These are phyloP conservation scores for Effrenium voratum DNA, from an alignment of 73 alveolate genomes.

Conservation along the genomic window DNA sequence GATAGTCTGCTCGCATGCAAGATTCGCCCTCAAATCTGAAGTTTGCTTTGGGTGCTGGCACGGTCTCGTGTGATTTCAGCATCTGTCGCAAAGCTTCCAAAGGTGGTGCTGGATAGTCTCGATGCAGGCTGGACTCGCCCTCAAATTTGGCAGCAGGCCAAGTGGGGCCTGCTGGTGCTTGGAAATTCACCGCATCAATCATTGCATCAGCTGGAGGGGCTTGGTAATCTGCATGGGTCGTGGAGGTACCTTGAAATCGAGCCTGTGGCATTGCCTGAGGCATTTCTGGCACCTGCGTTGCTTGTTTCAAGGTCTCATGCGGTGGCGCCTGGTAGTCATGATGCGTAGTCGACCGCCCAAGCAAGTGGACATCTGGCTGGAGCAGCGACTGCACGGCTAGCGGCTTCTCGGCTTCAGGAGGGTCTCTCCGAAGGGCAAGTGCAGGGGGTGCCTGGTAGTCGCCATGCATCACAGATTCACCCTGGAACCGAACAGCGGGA, in stretches of 20 bases:
- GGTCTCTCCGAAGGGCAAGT: not conserved
- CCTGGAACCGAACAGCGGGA: too few species aligned
- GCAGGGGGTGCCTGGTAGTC: not conserved
- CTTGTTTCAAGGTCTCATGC: not conserved
- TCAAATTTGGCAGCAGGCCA: conserved; percentile 5
- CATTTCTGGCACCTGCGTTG: not conserved
- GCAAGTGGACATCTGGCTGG: not conserved
- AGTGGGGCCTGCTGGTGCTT: not conserved
- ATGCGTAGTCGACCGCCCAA: not conserved
- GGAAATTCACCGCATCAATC: not conserved
- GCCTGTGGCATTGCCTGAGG: not conserved
- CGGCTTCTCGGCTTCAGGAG: not conserved
- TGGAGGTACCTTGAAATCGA: conserved; percentile 34
- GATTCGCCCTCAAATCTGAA: not conserved
- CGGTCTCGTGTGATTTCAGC: not conserved
- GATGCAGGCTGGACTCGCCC: conserved; percentile 64
- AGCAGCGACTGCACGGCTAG: not conserved
- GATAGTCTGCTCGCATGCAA: not conserved
- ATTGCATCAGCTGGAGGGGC: conserved; percentile 26
- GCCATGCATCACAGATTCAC: not conserved
- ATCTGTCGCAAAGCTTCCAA: not conserved
- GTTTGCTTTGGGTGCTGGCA: too few species aligned
- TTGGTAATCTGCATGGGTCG: conserved; percentile 35
- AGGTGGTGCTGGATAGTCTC: conserved; percentile 21
- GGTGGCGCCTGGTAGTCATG: conserved; percentile 8